Percentiles rank a stretch among this genome's conserved stretches.
Evolutionary conservation across 371 early-diverging fungal genomes (phyloP).

Genomic region (Mucor ambiguus): DNA sequence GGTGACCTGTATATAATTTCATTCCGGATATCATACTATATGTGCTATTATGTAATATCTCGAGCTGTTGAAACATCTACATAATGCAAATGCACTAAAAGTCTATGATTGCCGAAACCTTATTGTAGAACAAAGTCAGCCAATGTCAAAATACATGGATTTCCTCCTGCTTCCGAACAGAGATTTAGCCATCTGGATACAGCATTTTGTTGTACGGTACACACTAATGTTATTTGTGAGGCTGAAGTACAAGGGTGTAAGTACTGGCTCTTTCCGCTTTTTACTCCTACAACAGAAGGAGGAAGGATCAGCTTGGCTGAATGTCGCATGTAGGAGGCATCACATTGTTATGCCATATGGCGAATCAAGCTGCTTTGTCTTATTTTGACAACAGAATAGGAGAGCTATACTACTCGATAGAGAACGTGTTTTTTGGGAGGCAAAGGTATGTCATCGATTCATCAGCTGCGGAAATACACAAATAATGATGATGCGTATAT

Average conservation of each 20-base stretch:
- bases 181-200: not conserved
- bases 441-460: no score
- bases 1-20: not conserved
- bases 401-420: not conserved
- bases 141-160: not conserved
- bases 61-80: not conserved
- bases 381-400: no score
- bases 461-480: no score
- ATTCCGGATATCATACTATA: not conserved
- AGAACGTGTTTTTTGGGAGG: not conserved
- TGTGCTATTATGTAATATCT: constrained; percentile 1
- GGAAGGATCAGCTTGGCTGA: no score
- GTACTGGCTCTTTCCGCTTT: no score
- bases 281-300: no score
- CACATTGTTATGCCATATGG: not conserved
- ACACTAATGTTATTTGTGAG: not conserved
- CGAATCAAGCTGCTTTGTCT: no score
- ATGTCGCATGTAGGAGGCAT: no score
- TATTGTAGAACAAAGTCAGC: not conserved
- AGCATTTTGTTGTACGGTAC: not conserved
- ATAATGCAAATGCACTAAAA: not conserved
- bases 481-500: not conserved
- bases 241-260: no score
- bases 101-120: not conserved
- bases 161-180: not conserved